These are phyloP conservation scores for Lojkania enalia DNA, from an alignment of 2,329 filamentous ascomycete species.

Conservation along the genomic window DNA sequence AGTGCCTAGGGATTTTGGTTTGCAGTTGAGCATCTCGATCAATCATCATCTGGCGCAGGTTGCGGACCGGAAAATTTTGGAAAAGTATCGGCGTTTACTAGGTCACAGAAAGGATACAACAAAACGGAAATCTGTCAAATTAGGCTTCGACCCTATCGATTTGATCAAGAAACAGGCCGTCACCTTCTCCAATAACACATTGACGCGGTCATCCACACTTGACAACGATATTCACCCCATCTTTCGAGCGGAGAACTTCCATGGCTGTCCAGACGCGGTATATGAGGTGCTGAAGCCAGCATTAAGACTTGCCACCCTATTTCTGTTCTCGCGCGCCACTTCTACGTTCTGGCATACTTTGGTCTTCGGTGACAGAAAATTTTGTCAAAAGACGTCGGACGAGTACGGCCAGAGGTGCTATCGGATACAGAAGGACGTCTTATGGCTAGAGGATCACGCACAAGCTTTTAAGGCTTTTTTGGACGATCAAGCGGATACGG, in stretches of 20 bases:
- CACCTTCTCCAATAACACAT: conserved; percentile 27
- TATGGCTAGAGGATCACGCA: conserved; percentile 39
- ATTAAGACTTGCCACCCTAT: conserved; percentile 36
- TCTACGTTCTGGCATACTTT: conserved; percentile 45
- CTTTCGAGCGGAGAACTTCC: conserved; percentile 44
- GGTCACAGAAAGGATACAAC: conserved; percentile 38
- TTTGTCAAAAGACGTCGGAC: conserved; percentile 33
- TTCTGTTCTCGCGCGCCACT: conserved; percentile 42
- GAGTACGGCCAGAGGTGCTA: conserved; percentile 37
- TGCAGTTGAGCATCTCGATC: conserved; percentile 44
- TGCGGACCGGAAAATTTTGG: conserved; percentile 41
- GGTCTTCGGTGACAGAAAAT: conserved; percentile 40
- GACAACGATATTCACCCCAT: conserved; percentile 42
- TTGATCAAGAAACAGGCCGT: conserved; percentile 46
- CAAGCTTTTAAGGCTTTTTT: conserved; percentile 34
- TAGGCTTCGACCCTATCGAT: conserved; percentile 46
- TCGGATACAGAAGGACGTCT: conserved; percentile 41
- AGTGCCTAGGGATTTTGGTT: conserved; percentile 42
- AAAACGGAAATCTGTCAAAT: conserved; percentile 36
- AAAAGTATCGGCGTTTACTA: conserved; percentile 44
- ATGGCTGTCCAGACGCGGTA: conserved; percentile 42
- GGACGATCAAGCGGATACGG: conserved; percentile 36
- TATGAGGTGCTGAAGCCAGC: conserved; percentile 46
- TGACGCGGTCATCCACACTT: conserved; percentile 32
- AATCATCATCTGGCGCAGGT: conserved; percentile 45